Conservation (phyloP, 2,329 filamentous ascomycete species). For the Pyricularia sp. region DNA sequence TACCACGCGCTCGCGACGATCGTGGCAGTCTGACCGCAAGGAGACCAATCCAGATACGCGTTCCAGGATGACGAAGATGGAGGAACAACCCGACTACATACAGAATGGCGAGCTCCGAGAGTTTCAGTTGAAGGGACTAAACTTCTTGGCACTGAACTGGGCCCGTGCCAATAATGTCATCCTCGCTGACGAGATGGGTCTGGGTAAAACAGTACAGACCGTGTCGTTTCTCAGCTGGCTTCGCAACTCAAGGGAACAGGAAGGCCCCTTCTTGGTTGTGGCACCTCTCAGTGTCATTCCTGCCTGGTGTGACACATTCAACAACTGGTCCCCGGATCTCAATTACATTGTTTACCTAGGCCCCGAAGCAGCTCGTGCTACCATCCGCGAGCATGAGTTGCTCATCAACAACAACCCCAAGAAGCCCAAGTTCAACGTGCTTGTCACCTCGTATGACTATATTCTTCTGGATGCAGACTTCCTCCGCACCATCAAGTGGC, state of each 20-base stretch:
- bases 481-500: slow-evolving; percentile 88
- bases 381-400: slow-evolving; percentile 85
- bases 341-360: slow-evolving; percentile 98
- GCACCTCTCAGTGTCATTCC: slow-evolving; percentile 95
- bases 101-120: slow-evolving; percentile 75
- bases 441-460: slow-evolving; percentile 96
- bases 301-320: slow-evolving; percentile 96
- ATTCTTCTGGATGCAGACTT: slow-evolving; percentile 80
- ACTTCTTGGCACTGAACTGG: slow-evolving; percentile 96
- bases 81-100: slow-evolving; percentile 79
- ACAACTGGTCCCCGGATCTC: slow-evolving; percentile 88
- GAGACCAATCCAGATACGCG: slow-evolving; percentile 71
- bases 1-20: slow-evolving; percentile 71
- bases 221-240: slow-evolving; percentile 97
- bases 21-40: slow-evolving; percentile 69
- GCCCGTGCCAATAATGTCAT: slow-evolving; percentile 91
- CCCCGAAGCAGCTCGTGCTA: slow-evolving; percentile 73
- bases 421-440: slow-evolving; percentile 93
- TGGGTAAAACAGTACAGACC: slow-evolving; percentile 96
- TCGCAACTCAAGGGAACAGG: slow-evolving; percentile 77
- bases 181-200: slow-evolving; percentile 94
- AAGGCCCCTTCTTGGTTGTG: slow-evolving; percentile 94
- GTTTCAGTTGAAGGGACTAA: slow-evolving; percentile 89
- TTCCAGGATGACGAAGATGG: slow-evolving; percentile 61
- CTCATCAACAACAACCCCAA: slow-evolving; percentile 77